phyloP scores from a whole-genome alignment of 257 asterid genomes.

The Handroanthus guayacan region DNA sequence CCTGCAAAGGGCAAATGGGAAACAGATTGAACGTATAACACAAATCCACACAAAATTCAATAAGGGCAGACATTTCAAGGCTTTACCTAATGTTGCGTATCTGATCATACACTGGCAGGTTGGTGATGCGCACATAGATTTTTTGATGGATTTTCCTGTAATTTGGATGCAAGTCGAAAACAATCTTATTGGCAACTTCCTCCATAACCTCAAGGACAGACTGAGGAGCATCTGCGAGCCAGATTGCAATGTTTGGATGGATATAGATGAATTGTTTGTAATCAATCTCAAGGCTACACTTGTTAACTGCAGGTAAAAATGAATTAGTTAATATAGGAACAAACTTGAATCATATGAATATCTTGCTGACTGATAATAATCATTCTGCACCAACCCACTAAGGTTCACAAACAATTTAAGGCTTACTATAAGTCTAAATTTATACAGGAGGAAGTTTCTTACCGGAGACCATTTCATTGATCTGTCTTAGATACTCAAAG shows the following conservation, averaged over 20 bases:
- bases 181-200: conserved; percentile 92
- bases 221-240: conserved; percentile 99
- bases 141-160: conserved; percentile 90
- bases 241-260: conserved; percentile 95
- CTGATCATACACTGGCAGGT: conserved; percentile 97
- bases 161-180: conserved; percentile 83
- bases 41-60: neutral
- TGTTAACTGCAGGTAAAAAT: conserved; percentile 71
- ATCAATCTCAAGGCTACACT: conserved; percentile 97
- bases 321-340: conserved; percentile 30
- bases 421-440: neutral
- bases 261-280: conserved; percentile 84
- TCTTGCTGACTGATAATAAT: conserved; percentile 6
- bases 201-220: conserved; percentile 99
- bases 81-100: conserved; percentile 88
- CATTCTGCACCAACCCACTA: neutral
- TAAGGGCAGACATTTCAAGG: conserved; percentile 21
- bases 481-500: conserved; percentile 88
- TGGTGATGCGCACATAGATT: conserved; percentile 83
- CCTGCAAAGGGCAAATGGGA: conserved; percentile 53
- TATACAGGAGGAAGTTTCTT: conserved; percentile 36
- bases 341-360: conserved; percentile 3
- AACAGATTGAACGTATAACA: conserved; percentile 5
- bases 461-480: conserved; percentile 97
- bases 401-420: neutral